These are phyloP conservation scores for Theobroma cacao DNA, from an alignment of 345 rosid species.

Conservation along the genomic window DNA sequence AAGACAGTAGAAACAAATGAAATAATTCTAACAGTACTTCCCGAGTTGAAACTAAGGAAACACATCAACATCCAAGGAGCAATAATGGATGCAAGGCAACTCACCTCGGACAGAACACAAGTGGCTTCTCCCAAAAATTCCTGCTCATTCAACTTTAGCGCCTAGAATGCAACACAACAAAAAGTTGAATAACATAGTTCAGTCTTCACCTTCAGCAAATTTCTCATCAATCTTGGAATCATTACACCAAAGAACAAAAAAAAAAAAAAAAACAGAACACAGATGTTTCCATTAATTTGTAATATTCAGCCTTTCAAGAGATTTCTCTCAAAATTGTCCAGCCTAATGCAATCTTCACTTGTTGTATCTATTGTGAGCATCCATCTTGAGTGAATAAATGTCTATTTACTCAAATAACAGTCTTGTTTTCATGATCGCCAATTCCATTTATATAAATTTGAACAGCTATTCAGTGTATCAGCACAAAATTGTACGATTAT, in stretches of 20 bases:
- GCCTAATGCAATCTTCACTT: neutral
- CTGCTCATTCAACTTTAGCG: constrained; percentile 56
- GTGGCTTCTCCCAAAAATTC: constrained; percentile 80
- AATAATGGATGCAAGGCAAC: neutral
- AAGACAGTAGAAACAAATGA: neutral
- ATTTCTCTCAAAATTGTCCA: neutral
- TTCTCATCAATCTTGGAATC: neutral
- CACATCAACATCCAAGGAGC: neutral
- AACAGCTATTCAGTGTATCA: neutral
- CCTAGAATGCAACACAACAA: constrained; percentile 32
- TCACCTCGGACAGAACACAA: constrained; percentile 65
- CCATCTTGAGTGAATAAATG: neutral
- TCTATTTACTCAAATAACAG: neutral
- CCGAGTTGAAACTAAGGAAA: neutral
- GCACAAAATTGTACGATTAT: neutral
- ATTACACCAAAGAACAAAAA: neutral
- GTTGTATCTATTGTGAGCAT: neutral
- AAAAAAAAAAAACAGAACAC: neutral
- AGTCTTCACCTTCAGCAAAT: neutral
- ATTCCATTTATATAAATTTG: neutral
- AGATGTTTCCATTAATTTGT: neutral
- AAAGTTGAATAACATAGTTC: constrained; percentile 8
- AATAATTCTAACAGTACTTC: neutral
- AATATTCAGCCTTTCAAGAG: neutral
- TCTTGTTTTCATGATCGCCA: neutral